A percentile compares a stretch with the other conserved stretches of the same genome.
phyloP scores from a whole-genome alignment of 768 basidiomycete genomes.

The Cantharellus anzutake region DNA sequence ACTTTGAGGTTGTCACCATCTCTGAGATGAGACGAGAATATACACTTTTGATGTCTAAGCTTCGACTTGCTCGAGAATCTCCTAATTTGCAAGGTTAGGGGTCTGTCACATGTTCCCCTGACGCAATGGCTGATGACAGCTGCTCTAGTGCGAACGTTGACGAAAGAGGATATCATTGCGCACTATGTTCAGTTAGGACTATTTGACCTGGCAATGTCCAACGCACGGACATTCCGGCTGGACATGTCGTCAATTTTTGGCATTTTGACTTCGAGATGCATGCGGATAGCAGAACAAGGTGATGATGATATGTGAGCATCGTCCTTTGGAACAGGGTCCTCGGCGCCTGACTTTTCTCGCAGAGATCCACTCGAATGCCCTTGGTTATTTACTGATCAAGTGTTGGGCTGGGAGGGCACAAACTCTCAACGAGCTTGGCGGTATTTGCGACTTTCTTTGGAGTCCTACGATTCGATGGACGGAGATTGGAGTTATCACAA shows the following conservation, averaged over 20 bases:
- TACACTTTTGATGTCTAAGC: slow-evolving; percentile 52
- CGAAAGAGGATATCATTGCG: slow-evolving; percentile 40
- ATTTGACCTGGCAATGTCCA: slow-evolving; percentile 61
- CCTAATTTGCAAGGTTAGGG: slow-evolving; percentile 44
- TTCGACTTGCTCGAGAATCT: slow-evolving; percentile 55
- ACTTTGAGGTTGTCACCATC: slow-evolving; percentile 63
- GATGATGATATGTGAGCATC: slow-evolving; percentile 21
- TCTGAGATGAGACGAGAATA: slow-evolving; percentile 65
- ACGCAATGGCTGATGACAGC: not conserved
- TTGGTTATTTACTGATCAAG: slow-evolving; percentile 70
- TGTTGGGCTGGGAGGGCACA: slow-evolving; percentile 70
- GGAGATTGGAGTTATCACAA: slow-evolving; percentile 65
- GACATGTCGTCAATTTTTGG: slow-evolving; percentile 81
- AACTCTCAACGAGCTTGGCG: slow-evolving; percentile 69
- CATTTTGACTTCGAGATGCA: slow-evolving; percentile 55
- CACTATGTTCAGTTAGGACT: slow-evolving; percentile 58
- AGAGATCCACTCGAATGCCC: slow-evolving; percentile 2
- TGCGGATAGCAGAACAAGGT: slow-evolving; percentile 43
- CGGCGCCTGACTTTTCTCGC: not conserved
- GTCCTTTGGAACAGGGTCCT: not conserved
- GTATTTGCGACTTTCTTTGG: slow-evolving; percentile 64
- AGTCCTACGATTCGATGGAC: slow-evolving; percentile 51
- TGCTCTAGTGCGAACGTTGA: slow-evolving; percentile 10
- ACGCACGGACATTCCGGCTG: slow-evolving; percentile 53
- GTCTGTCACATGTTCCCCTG: not conserved